phyloP scores from a whole-genome alignment of 2,329 filamentous ascomycete genomes.

The Pyrenophora seminiperda region DNA sequence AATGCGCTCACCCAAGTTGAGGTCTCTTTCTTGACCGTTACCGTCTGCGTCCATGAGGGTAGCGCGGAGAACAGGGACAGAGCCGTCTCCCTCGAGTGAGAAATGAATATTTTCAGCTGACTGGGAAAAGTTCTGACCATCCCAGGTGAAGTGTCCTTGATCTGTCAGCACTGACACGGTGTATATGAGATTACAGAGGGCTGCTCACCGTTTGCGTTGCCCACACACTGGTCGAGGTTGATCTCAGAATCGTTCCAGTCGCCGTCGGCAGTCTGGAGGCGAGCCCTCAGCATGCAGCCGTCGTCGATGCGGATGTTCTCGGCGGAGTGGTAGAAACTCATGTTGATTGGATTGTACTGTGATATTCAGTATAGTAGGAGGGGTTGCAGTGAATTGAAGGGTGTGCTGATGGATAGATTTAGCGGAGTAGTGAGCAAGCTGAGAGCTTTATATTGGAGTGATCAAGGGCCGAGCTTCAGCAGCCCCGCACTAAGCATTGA shows the following conservation, averaged over 20 bases:
- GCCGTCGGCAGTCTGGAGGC: constrained; percentile 51
- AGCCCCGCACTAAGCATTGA: neutral
- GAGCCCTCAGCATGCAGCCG: constrained; percentile 55
- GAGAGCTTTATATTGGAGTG: constrained; percentile 16
- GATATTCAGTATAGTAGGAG: neutral
- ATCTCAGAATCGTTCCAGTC: constrained; percentile 54
- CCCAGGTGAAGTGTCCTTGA: constrained; percentile 56
- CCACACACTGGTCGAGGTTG: constrained; percentile 58
- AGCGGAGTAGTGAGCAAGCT: neutral
- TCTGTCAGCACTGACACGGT: neutral
- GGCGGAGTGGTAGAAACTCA: constrained; percentile 57
- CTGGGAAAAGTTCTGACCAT: constrained; percentile 53
- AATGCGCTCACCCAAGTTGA: constrained; percentile 64
- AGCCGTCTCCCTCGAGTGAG: constrained; percentile 56
- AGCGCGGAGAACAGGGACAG: constrained; percentile 61
- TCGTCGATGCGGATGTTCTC: constrained; percentile 57
- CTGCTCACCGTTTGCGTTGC: constrained; percentile 57
- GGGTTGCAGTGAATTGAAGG: neutral
- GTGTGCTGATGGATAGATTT: neutral
- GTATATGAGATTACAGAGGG: too few relatives aligned
- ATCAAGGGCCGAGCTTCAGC: neutral
- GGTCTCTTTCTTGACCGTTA: constrained; percentile 50
- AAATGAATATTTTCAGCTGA: constrained; percentile 57
- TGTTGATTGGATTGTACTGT: constrained; percentile 17
- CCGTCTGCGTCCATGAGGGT: constrained; percentile 53